Conservation (phyloP, 2,329 filamentous ascomycete genomes). For the Epichloe typhina region DNA sequence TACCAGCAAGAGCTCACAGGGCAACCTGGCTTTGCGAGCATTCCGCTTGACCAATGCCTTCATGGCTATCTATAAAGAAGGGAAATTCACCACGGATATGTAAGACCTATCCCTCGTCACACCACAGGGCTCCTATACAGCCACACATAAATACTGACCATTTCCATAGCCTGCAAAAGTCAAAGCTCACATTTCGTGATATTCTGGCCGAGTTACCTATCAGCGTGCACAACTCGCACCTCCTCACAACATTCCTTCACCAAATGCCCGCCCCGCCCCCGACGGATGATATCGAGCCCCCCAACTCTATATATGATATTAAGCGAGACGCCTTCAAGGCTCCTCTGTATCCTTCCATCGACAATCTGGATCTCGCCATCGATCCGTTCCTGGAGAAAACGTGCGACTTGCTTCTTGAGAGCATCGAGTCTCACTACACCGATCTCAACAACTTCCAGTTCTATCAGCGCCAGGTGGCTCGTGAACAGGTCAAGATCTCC, state of each 20-base stretch:
- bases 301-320: constrained; percentile 67
- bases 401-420: constrained; percentile 88
- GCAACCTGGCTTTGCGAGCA: constrained; percentile 75
- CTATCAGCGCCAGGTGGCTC: constrained; percentile 85
- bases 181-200: constrained; percentile 84
- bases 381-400: constrained; percentile 98
- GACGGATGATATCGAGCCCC: constrained; percentile 61
- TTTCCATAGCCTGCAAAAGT: constrained; percentile 68
- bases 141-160: background rate
- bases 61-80: constrained; percentile 87
- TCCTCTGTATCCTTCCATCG: constrained; percentile 76
- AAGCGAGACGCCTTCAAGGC: constrained; percentile 46
- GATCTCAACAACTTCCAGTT: constrained; percentile 98
- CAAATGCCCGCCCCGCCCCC: constrained; percentile 60
- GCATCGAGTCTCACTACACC: constrained; percentile 95
- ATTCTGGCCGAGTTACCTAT: constrained; percentile 86
- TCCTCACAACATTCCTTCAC: constrained; percentile 89
- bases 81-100: constrained; percentile 94
- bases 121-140: background rate
- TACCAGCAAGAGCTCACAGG: constrained; percentile 87
- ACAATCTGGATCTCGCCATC: constrained; percentile 81
- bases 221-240: constrained; percentile 88
- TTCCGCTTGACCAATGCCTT: constrained; percentile 83
- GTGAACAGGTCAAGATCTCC: constrained; percentile 92
- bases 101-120: constrained; percentile 29